Conservation (phyloP, 306 rosid species). For the Castanopsis chinensis region DNA sequence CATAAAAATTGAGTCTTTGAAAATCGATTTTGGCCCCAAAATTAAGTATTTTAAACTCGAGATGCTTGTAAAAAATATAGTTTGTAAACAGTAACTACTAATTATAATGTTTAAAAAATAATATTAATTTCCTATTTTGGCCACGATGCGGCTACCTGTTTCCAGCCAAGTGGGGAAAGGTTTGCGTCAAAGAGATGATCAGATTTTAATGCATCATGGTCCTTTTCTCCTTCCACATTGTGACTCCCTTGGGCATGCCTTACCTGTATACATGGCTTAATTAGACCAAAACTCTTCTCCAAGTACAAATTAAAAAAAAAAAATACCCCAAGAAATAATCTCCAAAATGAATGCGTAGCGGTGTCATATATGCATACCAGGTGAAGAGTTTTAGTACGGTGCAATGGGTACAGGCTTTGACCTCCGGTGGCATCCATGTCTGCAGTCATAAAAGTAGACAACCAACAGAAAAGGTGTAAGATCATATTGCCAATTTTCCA, state of each 20-base stretch:
- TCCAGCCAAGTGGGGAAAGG: slow-evolving; percentile 86
- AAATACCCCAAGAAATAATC: not conserved
- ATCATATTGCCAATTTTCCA: not conserved
- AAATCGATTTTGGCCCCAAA: no score
- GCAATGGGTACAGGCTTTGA: slow-evolving; percentile 54
- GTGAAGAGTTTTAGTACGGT: slow-evolving; percentile 70
- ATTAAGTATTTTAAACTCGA: no score
- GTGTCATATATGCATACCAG: slow-evolving; percentile 46
- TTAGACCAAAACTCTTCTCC: not conserved
- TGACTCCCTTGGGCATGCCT: slow-evolving; percentile 97
- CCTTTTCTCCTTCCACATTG: slow-evolving; percentile 79
- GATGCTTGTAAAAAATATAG: no score
- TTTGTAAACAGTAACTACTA: no score
- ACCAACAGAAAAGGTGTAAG: not conserved
- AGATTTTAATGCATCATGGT: slow-evolving; percentile 57
- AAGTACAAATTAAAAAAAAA: not conserved
- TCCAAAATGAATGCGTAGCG: not conserved
- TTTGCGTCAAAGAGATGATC: slow-evolving; percentile 79
- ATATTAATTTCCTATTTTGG: no score
- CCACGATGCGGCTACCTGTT: slow-evolving; percentile 77
- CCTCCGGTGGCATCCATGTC: slow-evolving; percentile 50
- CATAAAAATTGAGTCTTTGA: no score
- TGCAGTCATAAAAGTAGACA: slow-evolving; percentile 32
- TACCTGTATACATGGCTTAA: slow-evolving; percentile 48
- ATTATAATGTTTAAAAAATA: no score